phyloP scores from a whole-genome alignment of 2,329 filamentous ascomycete species.

The Aspergillus sp. region DNA sequence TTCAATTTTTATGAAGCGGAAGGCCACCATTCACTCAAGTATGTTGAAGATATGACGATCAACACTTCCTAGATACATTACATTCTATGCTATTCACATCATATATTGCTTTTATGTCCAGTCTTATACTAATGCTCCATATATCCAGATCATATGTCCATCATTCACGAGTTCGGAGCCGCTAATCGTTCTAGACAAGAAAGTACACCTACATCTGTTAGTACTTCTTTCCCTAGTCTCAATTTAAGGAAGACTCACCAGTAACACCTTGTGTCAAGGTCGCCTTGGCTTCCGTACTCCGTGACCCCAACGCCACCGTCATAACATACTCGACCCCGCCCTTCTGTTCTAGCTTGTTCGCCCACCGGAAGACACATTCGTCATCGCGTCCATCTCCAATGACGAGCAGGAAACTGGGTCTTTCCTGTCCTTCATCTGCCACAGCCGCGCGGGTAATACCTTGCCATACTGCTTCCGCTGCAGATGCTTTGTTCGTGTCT shows the following conservation, averaged over 20 bases:
- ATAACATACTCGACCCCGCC: conserved; percentile 61
- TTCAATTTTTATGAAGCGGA: too few species aligned
- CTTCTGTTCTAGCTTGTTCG: conserved; percentile 62
- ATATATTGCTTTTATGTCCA: background rate
- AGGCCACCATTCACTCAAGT: background rate
- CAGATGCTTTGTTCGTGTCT: conserved; percentile 81
- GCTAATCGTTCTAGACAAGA: conserved; percentile 49
- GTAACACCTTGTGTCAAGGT: conserved; percentile 89
- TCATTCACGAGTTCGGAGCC: conserved; percentile 6
- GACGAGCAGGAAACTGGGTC: conserved; percentile 78
- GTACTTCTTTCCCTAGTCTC: background rate
- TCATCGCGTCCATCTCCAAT: conserved; percentile 89
- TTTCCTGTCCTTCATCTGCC: conserved; percentile 27
- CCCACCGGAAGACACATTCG: conserved; percentile 91
- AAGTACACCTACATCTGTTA: conserved; percentile 39
- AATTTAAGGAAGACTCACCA: conserved; percentile 50
- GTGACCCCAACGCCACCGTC: conserved; percentile 77
- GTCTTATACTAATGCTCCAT: background rate
- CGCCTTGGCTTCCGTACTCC: conserved; percentile 79
- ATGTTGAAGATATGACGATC: background rate
- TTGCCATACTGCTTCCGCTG: conserved; percentile 66
- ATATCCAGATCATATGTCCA: conserved; percentile 1
- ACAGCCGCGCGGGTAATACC: conserved; percentile 53
- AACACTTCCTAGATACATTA: too few species aligned
- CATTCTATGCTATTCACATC: background rate